Evolutionary conservation across 306 rosid genomes (phyloP).

Genomic region (Cucumis cinereus): DNA sequence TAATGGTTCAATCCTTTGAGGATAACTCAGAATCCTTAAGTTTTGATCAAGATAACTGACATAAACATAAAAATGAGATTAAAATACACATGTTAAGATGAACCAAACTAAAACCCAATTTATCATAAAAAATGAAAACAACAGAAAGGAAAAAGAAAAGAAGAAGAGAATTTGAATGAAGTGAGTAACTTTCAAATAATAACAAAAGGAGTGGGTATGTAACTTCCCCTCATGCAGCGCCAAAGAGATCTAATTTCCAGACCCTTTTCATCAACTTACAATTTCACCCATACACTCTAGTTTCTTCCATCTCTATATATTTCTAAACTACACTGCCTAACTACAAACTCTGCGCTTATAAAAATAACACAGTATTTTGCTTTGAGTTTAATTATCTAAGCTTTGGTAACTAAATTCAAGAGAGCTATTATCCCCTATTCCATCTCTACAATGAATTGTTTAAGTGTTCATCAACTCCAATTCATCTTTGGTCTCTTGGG

Average conservation of each 20-base stretch:
- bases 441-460: not conserved
- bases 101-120: not conserved
- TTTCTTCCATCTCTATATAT: not conserved
- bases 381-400: not conserved
- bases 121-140: not conserved
- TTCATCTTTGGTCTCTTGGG: constrained; percentile 54
- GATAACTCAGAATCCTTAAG: too few relatives aligned
- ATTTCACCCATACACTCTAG: not conserved
- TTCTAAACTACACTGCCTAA: not conserved
- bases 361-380: not conserved
- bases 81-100: not conserved
- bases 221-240: not conserved
- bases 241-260: not conserved
- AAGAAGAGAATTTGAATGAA: not conserved
- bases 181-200: not conserved
- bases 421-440: not conserved
- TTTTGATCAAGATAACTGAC: too few relatives aligned
- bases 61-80: not conserved
- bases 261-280: not conserved
- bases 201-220: not conserved
- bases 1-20: too few relatives aligned
- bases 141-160: not conserved
- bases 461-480: constrained; percentile 28
- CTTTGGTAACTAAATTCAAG: not conserved
- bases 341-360: not conserved